These are phyloP conservation scores for Neobulgaria alba DNA, from an alignment of 2,329 filamentous ascomycete species.

Conservation along the genomic window DNA sequence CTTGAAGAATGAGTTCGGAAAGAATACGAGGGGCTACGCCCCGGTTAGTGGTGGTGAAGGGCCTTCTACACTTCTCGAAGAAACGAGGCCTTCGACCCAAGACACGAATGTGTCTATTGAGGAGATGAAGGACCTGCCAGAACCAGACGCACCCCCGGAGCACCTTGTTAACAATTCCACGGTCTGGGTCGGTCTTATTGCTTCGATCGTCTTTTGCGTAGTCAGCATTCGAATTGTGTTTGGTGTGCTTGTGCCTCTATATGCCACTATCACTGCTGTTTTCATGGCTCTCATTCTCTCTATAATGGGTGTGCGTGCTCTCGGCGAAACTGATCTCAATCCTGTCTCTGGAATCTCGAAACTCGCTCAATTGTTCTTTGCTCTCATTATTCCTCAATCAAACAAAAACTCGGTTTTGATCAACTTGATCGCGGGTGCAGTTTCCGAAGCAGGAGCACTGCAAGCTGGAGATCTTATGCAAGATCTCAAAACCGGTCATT, in stretches of 20 bases:
- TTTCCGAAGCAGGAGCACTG: slow-evolving; percentile 75
- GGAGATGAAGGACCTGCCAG: slow-evolving; percentile 25
- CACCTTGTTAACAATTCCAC: slow-evolving; percentile 68
- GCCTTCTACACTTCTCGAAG: slow-evolving; percentile 9
- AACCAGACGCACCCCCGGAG: slow-evolving; percentile 72
- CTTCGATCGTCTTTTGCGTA: slow-evolving; percentile 74
- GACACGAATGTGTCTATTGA: slow-evolving; percentile 4
- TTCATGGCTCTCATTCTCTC: slow-evolving; percentile 74
- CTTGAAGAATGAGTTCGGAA: slow-evolving; percentile 11
- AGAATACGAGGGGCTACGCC: slow-evolving; percentile 21
- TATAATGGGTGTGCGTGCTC: slow-evolving; percentile 62
- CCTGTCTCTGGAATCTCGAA: slow-evolving; percentile 96
- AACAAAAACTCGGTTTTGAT: slow-evolving; percentile 85
- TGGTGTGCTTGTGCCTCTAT: slow-evolving; percentile 69
- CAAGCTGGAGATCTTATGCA: slow-evolving; percentile 97
- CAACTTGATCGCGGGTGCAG: slow-evolving; percentile 87
- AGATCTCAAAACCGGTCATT: slow-evolving; percentile 90
- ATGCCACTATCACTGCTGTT: slow-evolving; percentile 69
- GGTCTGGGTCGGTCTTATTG: slow-evolving; percentile 64
- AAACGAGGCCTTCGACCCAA: slow-evolving; percentile 4
- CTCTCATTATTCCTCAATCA: slow-evolving; percentile 72
- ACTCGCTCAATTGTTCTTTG: slow-evolving; percentile 91
- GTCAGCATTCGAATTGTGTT: slow-evolving; percentile 76
- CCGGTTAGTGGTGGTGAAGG: slow-evolving; percentile 19
- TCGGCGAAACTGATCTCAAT: slow-evolving; percentile 85